Percentiles rank a stretch among this genome's conserved stretches.
These are phyloP conservation scores for Penicillium sp. DNA, from an alignment of 2,329 filamentous ascomycete genomes.

Conservation along the genomic window DNA sequence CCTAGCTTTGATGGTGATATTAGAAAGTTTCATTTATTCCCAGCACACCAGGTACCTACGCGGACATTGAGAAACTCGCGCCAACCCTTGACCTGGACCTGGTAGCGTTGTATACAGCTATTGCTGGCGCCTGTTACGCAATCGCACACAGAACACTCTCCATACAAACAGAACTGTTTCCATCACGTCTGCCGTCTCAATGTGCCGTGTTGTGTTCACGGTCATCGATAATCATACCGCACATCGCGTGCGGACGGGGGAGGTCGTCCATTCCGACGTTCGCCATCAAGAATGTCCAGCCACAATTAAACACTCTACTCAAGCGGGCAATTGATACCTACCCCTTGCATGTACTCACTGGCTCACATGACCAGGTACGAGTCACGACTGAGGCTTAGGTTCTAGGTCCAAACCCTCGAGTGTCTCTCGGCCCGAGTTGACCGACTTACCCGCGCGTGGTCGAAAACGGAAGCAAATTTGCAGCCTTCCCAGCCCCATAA, in stretches of 20 bases:
- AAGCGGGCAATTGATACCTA: neutral
- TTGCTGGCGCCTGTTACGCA: too few relatives aligned
- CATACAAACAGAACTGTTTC: neutral
- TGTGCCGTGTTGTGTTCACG: neutral
- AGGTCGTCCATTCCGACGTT: constrained; percentile 13
- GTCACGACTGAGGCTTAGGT: neutral
- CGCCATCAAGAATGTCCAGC: constrained; percentile 10
- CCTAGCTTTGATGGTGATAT: too few relatives aligned
- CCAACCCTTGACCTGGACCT: neutral
- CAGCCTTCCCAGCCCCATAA: constrained; percentile 1
- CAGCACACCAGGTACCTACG: neutral
- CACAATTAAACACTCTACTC: constrained; percentile 7
- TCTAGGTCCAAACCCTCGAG: neutral
- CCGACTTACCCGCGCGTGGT: neutral
- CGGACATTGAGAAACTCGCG: neutral
- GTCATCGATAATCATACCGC: neutral
- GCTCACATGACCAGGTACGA: neutral
- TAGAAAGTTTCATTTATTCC: neutral
- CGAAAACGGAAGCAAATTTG: neutral
- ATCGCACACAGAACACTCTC: neutral
- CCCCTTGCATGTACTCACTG: constrained; percentile 2
- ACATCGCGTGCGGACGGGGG: neutral
- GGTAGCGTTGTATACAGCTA: too few relatives aligned
- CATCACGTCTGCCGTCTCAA: neutral
- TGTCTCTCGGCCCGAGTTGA: neutral